Percentiles rank a stretch among this genome's conserved stretches.
Conservation (phyloP, 2,329 filamentous ascomycete genomes). For the Phoma sp. region DNA sequence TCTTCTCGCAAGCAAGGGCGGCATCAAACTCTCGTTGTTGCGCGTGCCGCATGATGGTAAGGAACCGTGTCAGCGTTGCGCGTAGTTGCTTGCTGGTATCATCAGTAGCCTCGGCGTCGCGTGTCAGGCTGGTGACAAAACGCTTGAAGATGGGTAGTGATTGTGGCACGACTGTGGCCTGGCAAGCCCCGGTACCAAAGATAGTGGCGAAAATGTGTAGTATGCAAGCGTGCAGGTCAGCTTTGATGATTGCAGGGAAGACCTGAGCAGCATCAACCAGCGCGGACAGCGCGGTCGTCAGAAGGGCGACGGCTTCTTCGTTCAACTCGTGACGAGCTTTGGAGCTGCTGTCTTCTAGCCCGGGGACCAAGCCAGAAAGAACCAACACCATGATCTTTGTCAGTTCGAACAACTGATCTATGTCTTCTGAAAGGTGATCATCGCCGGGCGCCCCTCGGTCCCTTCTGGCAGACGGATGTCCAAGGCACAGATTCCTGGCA, state of each 20-base stretch:
- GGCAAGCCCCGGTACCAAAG: slow-evolving; percentile 83
- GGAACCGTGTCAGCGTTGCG: slow-evolving; percentile 80
- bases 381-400: slow-evolving; percentile 96
- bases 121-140: slow-evolving; percentile 79
- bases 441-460: slow-evolving; percentile 63
- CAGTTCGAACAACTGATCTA: slow-evolving; percentile 96
- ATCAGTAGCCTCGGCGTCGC: slow-evolving; percentile 47
- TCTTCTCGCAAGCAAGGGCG: slow-evolving; percentile 88
- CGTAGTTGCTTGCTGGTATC: slow-evolving; percentile 74
- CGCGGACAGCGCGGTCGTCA: slow-evolving; percentile 81
- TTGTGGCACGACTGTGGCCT: slow-evolving; percentile 86
- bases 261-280: slow-evolving; percentile 94
- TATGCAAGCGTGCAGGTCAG: slow-evolving; percentile 94
- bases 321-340: slow-evolving; percentile 76
- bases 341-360: slow-evolving; percentile 66
- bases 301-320: slow-evolving; percentile 82
- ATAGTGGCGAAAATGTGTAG: slow-evolving; percentile 96
- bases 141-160: slow-evolving; percentile 89
- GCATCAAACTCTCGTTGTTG: slow-evolving; percentile 78
- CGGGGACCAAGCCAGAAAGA: slow-evolving; percentile 84
- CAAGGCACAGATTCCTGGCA: slow-evolving; percentile 84
- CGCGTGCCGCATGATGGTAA: slow-evolving; percentile 77
- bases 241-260: slow-evolving; percentile 95
- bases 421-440: slow-evolving; percentile 89
- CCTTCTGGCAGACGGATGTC: slow-evolving; percentile 85